phyloP scores from a whole-genome alignment of 2,329 filamentous ascomycete species.

The Cladosporium sp. region DNA sequence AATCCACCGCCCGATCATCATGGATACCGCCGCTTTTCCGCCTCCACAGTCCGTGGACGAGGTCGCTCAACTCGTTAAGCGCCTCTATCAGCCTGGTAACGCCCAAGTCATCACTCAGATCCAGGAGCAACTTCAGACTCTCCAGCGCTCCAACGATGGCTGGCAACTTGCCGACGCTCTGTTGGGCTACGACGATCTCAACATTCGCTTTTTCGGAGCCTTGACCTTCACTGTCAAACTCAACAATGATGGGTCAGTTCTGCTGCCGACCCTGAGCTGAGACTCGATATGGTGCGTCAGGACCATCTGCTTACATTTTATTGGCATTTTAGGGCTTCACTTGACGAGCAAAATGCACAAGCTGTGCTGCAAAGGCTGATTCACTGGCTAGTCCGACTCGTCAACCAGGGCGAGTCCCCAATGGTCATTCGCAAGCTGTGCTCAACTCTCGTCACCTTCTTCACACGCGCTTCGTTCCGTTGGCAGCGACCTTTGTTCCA shows the following conservation, averaged over 20 bases:
- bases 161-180: constrained; percentile 84
- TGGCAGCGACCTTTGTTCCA: constrained; percentile 64
- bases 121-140: constrained; percentile 72
- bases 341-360: constrained; percentile 59
- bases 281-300: constrained; percentile 25
- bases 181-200: constrained; percentile 66
- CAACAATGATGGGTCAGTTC: constrained; percentile 55
- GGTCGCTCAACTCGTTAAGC: constrained; percentile 48
- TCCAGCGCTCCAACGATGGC: constrained; percentile 77
- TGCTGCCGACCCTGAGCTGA: constrained; percentile 32
- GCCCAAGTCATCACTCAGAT: constrained; percentile 52
- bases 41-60: constrained; percentile 22
- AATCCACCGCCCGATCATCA: neutral
- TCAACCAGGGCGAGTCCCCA: constrained; percentile 54
- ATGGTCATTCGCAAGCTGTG: constrained; percentile 73
- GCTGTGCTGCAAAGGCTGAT: constrained; percentile 63
- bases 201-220: constrained; percentile 88
- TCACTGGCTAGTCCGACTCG: constrained; percentile 59
- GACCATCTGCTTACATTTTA: constrained; percentile 25
- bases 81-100: constrained; percentile 50
- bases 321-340: constrained; percentile 35
- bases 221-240: constrained; percentile 92
- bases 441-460: constrained; percentile 74
- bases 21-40: constrained; percentile 13
- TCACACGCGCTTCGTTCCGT: constrained; percentile 66